Evolutionary conservation across 129 eudicot genomes (phyloP).

Genomic region (Flaveria trinervia): DNA sequence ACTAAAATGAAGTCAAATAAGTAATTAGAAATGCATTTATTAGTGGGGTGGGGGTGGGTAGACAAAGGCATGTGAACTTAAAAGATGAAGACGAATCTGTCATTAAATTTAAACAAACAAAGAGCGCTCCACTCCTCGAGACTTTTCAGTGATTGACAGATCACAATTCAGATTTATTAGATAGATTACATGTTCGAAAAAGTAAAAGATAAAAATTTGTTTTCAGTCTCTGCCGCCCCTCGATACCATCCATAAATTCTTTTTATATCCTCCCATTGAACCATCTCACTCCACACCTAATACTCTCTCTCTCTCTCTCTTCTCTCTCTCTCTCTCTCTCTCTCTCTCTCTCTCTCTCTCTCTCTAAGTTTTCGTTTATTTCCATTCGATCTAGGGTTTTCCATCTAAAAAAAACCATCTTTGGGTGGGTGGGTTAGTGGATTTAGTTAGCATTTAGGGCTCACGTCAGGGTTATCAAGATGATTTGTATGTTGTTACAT

Average conservation of each 20-base stretch:
- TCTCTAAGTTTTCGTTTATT: too few relatives aligned
- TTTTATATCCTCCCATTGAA: neutral
- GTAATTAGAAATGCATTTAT: too few relatives aligned
- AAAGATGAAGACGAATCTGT: constrained; percentile 43
- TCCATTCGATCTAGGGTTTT: too few relatives aligned
- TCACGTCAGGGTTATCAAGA: too few relatives aligned
- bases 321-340: too few relatives aligned
- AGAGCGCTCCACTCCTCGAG: constrained; percentile 36
- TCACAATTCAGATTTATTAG: constrained; percentile 32
- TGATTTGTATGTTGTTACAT: too few relatives aligned
- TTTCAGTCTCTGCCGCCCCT: neutral
- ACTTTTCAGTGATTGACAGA: constrained; percentile 46
- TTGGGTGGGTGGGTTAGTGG: too few relatives aligned
- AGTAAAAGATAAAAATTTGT: neutral
- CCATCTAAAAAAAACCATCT: too few relatives aligned
- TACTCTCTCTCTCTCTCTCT: too few relatives aligned
- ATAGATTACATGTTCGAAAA: constrained; percentile 32
- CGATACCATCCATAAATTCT: constrained; percentile 18
- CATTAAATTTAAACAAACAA: constrained; percentile 39
- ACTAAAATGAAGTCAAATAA: too few relatives aligned
- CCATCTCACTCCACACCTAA: neutral
- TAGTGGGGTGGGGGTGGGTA: neutral
- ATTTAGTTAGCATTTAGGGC: too few relatives aligned
- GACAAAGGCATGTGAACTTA: neutral
- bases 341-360: too few relatives aligned